Conservation (phyloP, 2,329 filamentous ascomycete species). For the Fonsecaea nubica region DNA sequence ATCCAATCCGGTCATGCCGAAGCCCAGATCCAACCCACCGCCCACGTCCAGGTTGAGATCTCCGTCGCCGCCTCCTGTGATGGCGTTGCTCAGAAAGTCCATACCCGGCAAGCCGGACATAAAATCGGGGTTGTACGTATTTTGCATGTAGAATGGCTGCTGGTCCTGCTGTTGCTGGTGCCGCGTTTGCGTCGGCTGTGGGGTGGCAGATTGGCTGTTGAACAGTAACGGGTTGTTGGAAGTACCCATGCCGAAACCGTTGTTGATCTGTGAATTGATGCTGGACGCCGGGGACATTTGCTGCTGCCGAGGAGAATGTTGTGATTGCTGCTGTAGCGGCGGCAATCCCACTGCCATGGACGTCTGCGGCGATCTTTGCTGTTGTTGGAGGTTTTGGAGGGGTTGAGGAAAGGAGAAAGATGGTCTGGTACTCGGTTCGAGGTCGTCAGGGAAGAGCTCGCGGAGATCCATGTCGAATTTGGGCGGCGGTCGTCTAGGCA, state of each 20-base stretch:
- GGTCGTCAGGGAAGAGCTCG: conserved; percentile 58
- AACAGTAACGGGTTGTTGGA: conserved; percentile 21
- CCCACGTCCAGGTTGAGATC: conserved; percentile 43
- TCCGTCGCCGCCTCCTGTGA: conserved; percentile 39
- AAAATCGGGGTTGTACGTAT: conserved; percentile 40
- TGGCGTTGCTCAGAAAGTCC: conserved; percentile 38
- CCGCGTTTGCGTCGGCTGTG: conserved; percentile 7
- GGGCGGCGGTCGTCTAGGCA: conserved; percentile 53
- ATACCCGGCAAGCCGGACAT: conserved; percentile 40
- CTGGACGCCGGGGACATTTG: conserved; percentile 30
- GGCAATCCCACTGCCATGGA: neutral
- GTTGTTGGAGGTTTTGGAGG: conserved; percentile 24
- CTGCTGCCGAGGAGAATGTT: conserved; percentile 20
- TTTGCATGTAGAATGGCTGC: conserved; percentile 34
- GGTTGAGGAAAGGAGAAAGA: conserved; percentile 33
- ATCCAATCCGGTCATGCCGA: conserved; percentile 48
- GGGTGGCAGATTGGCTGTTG: conserved; percentile 8
- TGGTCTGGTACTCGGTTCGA: conserved; percentile 38
- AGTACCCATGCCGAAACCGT: conserved; percentile 25
- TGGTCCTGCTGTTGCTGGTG: conserved; percentile 7
- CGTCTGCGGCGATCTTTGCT: conserved; percentile 9
- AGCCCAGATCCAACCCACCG: conserved; percentile 44
- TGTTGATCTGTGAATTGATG: conserved; percentile 33
- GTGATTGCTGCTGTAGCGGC: conserved; percentile 12
- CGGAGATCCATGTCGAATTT: conserved; percentile 65